Evolutionary conservation across 192 early-diverging fungal genomes (phyloP).

Genomic region (Funneliformis mosseae): DNA sequence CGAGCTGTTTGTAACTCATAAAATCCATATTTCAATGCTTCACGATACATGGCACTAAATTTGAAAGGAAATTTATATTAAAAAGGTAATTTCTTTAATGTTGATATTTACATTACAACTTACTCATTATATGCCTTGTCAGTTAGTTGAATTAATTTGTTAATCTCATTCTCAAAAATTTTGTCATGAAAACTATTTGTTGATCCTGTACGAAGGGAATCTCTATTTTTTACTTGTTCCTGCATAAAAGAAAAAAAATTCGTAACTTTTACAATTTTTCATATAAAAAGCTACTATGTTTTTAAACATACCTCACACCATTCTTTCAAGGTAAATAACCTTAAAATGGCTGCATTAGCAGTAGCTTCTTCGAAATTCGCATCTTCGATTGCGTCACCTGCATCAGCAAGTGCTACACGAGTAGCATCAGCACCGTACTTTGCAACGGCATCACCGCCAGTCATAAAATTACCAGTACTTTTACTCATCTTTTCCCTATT

Average conservation of each 20-base stretch:
- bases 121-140: constrained; percentile 70
- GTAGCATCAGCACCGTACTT: constrained; percentile 97
- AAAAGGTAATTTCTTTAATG: background rate
- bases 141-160: constrained; percentile 66
- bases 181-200: constrained; percentile 77
- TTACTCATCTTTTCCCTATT: constrained; percentile 99
- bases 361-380: constrained; percentile 97
- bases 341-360: constrained; percentile 94
- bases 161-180: constrained; percentile 92
- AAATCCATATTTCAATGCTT: constrained; percentile 88
- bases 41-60: constrained; percentile 78
- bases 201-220: constrained; percentile 49
- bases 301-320: constrained; percentile 75
- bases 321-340: constrained; percentile 86
- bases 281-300: background rate
- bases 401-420: constrained; percentile 92
- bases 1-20: constrained; percentile 87
- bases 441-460: constrained; percentile 72
- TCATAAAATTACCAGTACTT: constrained; percentile 96
- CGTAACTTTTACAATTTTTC: background rate
- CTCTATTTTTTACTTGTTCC: constrained; percentile 48
- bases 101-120: background rate
- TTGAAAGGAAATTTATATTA: background rate
- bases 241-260: constrained; percentile 50
- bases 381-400: constrained; percentile 95